These are phyloP conservation scores for Saksenaea oblongispora DNA, from an alignment of 371 early-diverging fungal species.

Conservation along the genomic window DNA sequence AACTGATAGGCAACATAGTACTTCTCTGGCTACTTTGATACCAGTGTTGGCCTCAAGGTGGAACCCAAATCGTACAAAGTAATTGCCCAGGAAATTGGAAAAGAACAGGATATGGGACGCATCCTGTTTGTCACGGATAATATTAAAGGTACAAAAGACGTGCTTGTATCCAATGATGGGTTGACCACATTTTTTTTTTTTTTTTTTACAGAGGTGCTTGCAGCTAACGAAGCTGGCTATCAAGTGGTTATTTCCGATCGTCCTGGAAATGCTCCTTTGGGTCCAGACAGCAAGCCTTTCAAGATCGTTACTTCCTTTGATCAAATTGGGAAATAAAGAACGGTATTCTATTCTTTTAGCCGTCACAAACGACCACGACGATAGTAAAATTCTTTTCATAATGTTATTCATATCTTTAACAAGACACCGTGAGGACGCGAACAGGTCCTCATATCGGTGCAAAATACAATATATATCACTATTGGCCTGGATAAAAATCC, in stretches of 20 bases:
- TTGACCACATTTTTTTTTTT: not conserved
- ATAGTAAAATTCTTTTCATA: no score
- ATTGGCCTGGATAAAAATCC: not conserved
- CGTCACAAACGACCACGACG: no score
- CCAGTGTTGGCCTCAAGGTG: slow-evolving; percentile 78
- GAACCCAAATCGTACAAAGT: slow-evolving; percentile 67
- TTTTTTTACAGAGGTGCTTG: slow-evolving; percentile 22
- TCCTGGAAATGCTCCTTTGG: slow-evolving; percentile 75
- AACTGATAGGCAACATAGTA: slow-evolving; percentile 38
- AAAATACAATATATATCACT: no score
- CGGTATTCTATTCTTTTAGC: no score
- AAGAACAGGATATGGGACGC: slow-evolving; percentile 33
- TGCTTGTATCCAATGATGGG: not conserved
- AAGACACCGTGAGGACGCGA: no score
- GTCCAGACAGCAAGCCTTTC: slow-evolving; percentile 30
- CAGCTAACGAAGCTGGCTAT: slow-evolving; percentile 76
- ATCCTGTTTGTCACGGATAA: slow-evolving; percentile 90
- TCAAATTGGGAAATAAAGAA: slow-evolving; percentile 16
- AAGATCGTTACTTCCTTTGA: slow-evolving; percentile 44
- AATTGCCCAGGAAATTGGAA: slow-evolving; percentile 72
- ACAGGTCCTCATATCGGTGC: no score
- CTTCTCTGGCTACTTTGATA: slow-evolving; percentile 90
- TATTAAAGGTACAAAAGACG: slow-evolving; percentile 62
- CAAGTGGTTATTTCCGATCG: slow-evolving; percentile 75
- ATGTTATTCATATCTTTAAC: no score